Conservation (phyloP, 805 yeast genomes). For the Ogataea trehalophila region DNA sequence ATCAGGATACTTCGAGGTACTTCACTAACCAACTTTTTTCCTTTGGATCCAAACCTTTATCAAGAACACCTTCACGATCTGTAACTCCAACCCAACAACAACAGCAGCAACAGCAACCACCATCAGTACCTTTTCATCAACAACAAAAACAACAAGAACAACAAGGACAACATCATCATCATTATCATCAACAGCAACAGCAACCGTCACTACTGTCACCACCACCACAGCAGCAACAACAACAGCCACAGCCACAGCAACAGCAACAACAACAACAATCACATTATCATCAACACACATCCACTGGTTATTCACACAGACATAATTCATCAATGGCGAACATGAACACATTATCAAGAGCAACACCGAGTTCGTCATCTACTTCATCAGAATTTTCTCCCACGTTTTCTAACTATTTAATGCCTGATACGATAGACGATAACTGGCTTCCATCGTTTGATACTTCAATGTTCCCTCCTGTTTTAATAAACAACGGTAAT, state of each 20-base stretch:
- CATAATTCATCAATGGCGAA: background rate
- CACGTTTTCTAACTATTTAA: background rate
- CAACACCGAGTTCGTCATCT: background rate
- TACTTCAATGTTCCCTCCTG: constrained; percentile 10
- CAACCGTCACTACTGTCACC: too few species aligned
- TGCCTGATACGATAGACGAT: constrained; percentile 16
- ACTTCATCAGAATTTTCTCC: background rate
- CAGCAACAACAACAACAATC: too few species aligned
- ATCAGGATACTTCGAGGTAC: background rate
- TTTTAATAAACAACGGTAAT: background rate
- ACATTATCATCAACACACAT: too few species aligned
- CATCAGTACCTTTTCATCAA: background rate
- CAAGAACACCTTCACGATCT: background rate
- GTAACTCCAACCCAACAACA: background rate
- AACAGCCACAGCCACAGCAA: background rate
- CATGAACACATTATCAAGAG: background rate
- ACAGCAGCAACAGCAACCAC: background rate
- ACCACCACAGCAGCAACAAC: background rate
- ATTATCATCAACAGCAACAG: too few species aligned
- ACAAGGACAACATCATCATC: too few species aligned
- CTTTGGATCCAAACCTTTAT: background rate
- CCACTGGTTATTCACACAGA: too few species aligned
- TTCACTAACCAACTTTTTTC: background rate
- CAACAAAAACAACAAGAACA: too few species aligned
- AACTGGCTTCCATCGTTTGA: constrained; percentile 22